phyloP scores from a whole-genome alignment of 2,329 filamentous ascomycete genomes.

The Xylogone sp. region DNA sequence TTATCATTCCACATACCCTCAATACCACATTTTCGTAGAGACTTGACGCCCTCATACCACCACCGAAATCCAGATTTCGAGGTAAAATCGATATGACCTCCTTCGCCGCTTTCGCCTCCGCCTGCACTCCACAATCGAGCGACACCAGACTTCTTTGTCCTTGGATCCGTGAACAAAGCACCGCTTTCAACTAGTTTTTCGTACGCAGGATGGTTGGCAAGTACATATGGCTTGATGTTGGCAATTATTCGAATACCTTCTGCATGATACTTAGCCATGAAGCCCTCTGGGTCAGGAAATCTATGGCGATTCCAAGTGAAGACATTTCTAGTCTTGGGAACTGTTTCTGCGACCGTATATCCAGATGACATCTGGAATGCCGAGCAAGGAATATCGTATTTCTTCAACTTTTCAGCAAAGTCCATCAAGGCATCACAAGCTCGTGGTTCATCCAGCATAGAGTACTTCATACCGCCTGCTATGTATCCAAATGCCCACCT shows the following conservation, averaged over 20 bases:
- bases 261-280: conserved; percentile 57
- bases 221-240: conserved; percentile 71
- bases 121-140: conserved; percentile 70
- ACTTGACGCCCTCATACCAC: conserved; percentile 67
- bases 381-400: conserved; percentile 50
- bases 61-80: conserved; percentile 63
- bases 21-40: conserved; percentile 59
- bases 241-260: conserved; percentile 65
- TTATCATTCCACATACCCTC: conserved; percentile 79
- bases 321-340: conserved; percentile 68
- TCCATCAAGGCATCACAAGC: conserved; percentile 42
- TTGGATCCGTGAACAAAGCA: conserved; percentile 61
- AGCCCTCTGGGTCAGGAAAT: conserved; percentile 64
- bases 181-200: conserved; percentile 51
- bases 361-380: conserved; percentile 42
- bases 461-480: conserved; percentile 62
- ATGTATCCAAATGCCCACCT: conserved; percentile 73
- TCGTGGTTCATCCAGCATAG: conserved; percentile 51
- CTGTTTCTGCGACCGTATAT: conserved; percentile 63
- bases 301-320: conserved; percentile 69
- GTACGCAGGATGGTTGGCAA: conserved; percentile 65
- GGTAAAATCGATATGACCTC: conserved; percentile 71
- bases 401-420: conserved; percentile 23
- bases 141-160: conserved; percentile 47
- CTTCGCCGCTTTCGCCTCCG: conserved; percentile 65